These are phyloP conservation scores for Fusarium buharicum DNA, from an alignment of 2,329 filamentous ascomycete genomes.

Conservation along the genomic window DNA sequence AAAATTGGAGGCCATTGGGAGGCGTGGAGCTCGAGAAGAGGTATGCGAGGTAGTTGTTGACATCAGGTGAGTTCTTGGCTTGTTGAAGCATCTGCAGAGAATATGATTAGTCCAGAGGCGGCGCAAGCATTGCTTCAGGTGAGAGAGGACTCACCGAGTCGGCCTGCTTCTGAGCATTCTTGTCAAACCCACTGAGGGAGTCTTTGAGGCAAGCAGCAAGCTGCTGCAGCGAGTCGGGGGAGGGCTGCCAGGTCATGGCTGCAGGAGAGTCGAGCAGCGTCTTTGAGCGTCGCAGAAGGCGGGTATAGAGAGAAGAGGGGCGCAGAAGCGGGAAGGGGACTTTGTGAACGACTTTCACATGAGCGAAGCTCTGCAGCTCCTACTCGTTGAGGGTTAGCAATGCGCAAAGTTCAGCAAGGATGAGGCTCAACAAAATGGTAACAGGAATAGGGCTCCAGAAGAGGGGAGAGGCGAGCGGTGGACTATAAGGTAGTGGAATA, in stretches of 20 bases:
- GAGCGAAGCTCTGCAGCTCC: constrained; percentile 43
- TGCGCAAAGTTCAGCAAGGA: constrained; percentile 31
- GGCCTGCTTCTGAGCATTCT: constrained; percentile 84
- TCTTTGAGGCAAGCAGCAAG: constrained; percentile 89
- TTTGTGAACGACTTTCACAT: constrained; percentile 42
- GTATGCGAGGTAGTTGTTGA: constrained; percentile 97
- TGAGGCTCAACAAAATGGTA: constrained; percentile 18
- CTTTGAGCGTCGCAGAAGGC: constrained; percentile 33
- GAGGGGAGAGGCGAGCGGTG: constrained; percentile 40
- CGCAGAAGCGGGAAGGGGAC: constrained; percentile 26
- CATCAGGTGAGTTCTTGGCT: constrained; percentile 87
- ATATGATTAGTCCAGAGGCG: constrained; percentile 36
- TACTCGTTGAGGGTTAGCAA: constrained; percentile 37
- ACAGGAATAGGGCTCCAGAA: constrained; percentile 25
- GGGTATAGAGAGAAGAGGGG: constrained; percentile 27
- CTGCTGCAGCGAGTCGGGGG: constrained; percentile 87
- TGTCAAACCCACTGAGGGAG: constrained; percentile 87
- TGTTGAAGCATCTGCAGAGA: constrained; percentile 84
- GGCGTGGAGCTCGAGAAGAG: constrained; percentile 79
- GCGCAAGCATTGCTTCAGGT: constrained; percentile 24
- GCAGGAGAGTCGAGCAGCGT: constrained; percentile 32
- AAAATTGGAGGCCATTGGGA: constrained; percentile 69
- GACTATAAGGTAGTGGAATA: constrained; percentile 37
- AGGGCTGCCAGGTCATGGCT: constrained; percentile 92
- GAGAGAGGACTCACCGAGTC: constrained; percentile 72